A percentile compares a stretch with the other conserved stretches of the same genome.
phyloP scores from a whole-genome alignment of 805 yeast genomes.

The Kluyveromyces nonfermentans region DNA sequence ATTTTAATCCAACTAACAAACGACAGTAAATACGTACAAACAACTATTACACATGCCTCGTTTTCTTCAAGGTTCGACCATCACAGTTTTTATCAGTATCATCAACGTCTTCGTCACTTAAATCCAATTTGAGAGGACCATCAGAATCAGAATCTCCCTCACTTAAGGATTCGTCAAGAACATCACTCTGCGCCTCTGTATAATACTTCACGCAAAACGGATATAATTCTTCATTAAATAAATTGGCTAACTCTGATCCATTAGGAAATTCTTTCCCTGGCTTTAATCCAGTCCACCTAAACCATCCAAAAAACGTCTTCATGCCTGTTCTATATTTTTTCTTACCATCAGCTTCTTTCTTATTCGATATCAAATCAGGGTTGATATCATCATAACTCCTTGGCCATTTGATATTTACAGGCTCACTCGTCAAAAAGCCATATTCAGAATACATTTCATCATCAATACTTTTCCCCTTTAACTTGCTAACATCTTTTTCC shows the following conservation, averaged over 20 bases:
- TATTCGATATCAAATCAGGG: conserved; percentile 41
- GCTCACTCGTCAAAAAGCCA: conserved; percentile 44
- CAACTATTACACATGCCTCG: not conserved
- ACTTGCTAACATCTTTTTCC: conserved; percentile 17
- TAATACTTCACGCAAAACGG: conserved; percentile 82
- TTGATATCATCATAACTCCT: conserved; percentile 43
- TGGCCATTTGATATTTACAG: conserved; percentile 64
- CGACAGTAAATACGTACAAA: not conserved
- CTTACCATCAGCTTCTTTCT: conserved; percentile 43
- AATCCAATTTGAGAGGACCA: conserved; percentile 5
- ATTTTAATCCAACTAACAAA: not conserved
- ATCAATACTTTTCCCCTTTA: conserved; percentile 7
- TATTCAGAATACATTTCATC: conserved; percentile 40
- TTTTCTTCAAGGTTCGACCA: not conserved
- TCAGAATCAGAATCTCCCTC: conserved; percentile 39
- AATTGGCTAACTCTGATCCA: conserved; percentile 69
- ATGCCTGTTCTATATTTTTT: conserved; percentile 57
- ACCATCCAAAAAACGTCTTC: conserved; percentile 84
- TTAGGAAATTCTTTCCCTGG: conserved; percentile 69
- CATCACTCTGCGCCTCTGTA: conserved; percentile 61
- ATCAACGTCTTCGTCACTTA: conserved; percentile 42
- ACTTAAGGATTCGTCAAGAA: conserved; percentile 46
- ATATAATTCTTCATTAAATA: conserved; percentile 69
- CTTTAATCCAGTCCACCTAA: conserved; percentile 71
- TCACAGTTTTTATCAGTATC: conserved; percentile 10